A percentile compares a stretch with the other conserved stretches of the same genome.
Evolutionary conservation across 1,139 yeast genomes (phyloP).

Genomic region (Blastobotrys petasosporus): DNA sequence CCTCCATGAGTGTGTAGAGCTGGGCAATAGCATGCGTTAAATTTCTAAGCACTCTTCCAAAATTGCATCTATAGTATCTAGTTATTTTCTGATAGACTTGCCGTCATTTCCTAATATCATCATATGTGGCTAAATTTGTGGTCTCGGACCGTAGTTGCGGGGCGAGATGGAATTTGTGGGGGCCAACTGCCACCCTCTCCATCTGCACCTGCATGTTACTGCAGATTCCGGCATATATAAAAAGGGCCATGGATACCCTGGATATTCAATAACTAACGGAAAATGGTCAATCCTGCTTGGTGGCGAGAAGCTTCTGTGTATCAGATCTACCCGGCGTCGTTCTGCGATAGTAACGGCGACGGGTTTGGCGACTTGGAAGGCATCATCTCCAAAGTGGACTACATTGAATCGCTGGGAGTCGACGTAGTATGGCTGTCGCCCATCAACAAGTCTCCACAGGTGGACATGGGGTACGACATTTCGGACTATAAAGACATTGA

Average conservation of each 20-base stretch:
- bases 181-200: no score
- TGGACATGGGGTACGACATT: conserved; percentile 61
- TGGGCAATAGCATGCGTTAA: conserved; percentile 37
- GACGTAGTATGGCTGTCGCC: conserved; percentile 56
- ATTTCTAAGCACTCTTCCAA: neutral
- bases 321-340: conserved; percentile 56
- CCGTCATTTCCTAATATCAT: no score
- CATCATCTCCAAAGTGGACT: conserved; percentile 46
- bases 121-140: no score
- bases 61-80: no score
- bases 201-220: no score
- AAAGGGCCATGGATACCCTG: no score
- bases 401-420: conserved; percentile 46
- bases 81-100: no score
- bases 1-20: conserved; percentile 59
- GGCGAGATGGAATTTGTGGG: no score
- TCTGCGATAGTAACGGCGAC: conserved; percentile 52
- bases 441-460: conserved; percentile 53
- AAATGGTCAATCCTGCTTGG: conserved; percentile 31
- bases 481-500: conserved; percentile 48
- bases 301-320: conserved; percentile 53
- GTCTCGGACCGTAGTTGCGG: no score
- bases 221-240: no score
- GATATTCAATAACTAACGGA: no score
- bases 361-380: conserved; percentile 56